Percentiles rank a stretch among this genome's conserved stretches.
Evolutionary conservation across 495 filamentous ascomycete genomes (phyloP).

Genomic region (Amorphotheca resinae): DNA sequence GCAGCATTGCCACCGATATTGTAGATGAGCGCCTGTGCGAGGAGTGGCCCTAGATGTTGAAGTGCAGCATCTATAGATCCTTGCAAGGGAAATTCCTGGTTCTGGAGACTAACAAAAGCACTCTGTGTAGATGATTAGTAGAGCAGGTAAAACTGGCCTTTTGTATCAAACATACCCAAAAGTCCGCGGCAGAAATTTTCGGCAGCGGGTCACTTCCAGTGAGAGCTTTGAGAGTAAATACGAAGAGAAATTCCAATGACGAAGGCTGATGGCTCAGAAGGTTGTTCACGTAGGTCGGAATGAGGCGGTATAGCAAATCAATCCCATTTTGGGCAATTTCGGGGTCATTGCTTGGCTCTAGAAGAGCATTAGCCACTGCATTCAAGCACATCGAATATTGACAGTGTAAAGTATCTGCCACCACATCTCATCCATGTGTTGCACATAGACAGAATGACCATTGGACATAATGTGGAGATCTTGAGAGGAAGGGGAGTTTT

Average conservation of each 20-base stretch:
- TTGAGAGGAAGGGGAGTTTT: no score
- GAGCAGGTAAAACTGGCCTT: conserved; percentile 15
- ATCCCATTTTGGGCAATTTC: conserved; percentile 70
- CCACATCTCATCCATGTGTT: no score
- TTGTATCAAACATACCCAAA: conserved; percentile 53
- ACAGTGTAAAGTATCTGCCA: no score
- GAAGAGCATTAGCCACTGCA: conserved; percentile 2
- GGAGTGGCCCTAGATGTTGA: conserved; percentile 43
- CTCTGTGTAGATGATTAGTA: conserved; percentile 25
- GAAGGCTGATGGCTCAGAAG: conserved; percentile 38
- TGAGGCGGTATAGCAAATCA: conserved; percentile 53
- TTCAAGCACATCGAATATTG: background rate
- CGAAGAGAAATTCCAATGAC: conserved; percentile 55
- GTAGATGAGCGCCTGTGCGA: conserved; percentile 46
- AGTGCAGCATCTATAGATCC: conserved; percentile 39
- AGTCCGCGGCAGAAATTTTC: conserved; percentile 63
- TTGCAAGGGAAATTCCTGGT: conserved; percentile 29
- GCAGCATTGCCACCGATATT: conserved; percentile 64
- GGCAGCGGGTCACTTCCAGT: conserved; percentile 63
- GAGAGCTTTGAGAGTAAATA: conserved; percentile 64
- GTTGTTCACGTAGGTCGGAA: conserved; percentile 49
- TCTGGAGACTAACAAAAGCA: conserved; percentile 32
- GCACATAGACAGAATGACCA: no score
- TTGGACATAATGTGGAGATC: no score
- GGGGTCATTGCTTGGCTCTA: conserved; percentile 54